phyloP scores from a whole-genome alignment of 352 stramenopile species.

The Saprolegnia parasitica region DNA sequence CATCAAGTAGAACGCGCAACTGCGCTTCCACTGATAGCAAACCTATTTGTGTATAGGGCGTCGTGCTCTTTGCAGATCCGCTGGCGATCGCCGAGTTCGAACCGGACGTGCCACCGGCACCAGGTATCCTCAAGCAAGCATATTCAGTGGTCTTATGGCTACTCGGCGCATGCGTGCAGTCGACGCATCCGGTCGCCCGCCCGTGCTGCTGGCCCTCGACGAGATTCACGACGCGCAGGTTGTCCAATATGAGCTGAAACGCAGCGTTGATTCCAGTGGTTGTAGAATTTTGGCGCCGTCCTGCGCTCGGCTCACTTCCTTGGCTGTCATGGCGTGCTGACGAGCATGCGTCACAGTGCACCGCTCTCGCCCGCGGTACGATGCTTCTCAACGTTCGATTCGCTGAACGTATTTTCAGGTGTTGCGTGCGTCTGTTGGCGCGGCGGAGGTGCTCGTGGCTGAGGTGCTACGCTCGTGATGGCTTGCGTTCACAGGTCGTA shows the following conservation, averaged over 20 bases:
- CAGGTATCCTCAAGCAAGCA: conserved; percentile 26
- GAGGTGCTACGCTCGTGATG: conserved; percentile 40
- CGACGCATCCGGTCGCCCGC: conserved; percentile 35
- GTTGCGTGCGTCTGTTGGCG: conserved; percentile 65
- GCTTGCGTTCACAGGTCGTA: not conserved
- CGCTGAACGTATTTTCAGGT: conserved; percentile 31
- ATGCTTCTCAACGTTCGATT: not conserved
- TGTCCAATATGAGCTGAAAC: not conserved
- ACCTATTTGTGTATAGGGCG: conserved; percentile 38
- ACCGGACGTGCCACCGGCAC: conserved; percentile 39
- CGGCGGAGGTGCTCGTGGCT: conserved; percentile 66
- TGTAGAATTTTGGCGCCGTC: conserved; percentile 69
- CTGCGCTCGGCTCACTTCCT: conserved; percentile 76
- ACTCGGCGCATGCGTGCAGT: not conserved
- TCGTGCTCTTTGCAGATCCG: conserved; percentile 63
- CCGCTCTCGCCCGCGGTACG: conserved; percentile 60
- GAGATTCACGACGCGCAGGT: conserved; percentile 77
- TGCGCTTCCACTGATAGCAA: too few species aligned
- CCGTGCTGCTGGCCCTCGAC: conserved; percentile 67
- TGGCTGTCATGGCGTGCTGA: conserved; percentile 54
- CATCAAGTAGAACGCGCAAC: conserved; percentile 46
- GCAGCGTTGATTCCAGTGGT: not conserved
- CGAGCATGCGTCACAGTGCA: conserved; percentile 67
- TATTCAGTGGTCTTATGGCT: conserved; percentile 2
- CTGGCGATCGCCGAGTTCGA: conserved; percentile 56